These are phyloP conservation scores for Furcasterigmium sp. DNA, from an alignment of 2,329 filamentous ascomycete species.

Conservation along the genomic window DNA sequence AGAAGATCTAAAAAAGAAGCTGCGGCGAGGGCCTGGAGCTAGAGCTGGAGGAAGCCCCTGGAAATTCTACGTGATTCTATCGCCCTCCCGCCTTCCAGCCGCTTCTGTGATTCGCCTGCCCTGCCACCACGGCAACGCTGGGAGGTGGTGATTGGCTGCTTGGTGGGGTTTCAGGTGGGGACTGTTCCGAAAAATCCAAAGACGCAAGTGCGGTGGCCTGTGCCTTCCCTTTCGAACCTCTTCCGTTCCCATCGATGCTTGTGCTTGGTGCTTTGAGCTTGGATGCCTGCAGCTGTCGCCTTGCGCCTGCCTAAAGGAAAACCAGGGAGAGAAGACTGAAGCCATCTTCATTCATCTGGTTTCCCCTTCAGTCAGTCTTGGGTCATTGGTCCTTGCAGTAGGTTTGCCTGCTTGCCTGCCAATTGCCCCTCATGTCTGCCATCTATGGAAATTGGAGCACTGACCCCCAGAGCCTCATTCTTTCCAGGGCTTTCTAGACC, in stretches of 20 bases:
- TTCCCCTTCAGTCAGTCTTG: too few relatives aligned
- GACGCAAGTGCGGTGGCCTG: neutral
- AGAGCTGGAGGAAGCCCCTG: slow-evolving; percentile 8
- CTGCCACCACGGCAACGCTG: slow-evolving; percentile 16
- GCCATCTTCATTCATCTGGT: too few relatives aligned
- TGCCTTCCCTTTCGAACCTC: neutral
- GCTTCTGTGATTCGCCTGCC: slow-evolving; percentile 15
- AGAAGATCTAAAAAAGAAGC: slow-evolving; percentile 30
- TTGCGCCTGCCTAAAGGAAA: neutral
- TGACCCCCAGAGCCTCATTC: neutral
- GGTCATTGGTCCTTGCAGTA: too few relatives aligned
- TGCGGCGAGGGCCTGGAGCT: slow-evolving; percentile 9
- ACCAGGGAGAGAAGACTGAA: too few relatives aligned
- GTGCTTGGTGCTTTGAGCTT: neutral
- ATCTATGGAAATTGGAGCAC: too few relatives aligned
- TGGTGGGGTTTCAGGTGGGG: neutral
- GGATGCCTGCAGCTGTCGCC: neutral
- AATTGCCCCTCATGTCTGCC: too few relatives aligned
- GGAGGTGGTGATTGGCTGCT: slow-evolving; percentile 12
- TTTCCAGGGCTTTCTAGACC: slow-evolving; percentile 2
- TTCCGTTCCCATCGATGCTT: too few relatives aligned
- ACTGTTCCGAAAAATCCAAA: neutral
- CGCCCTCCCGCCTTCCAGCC: slow-evolving; percentile 19
- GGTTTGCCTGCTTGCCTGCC: too few relatives aligned
- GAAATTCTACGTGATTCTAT: slow-evolving; percentile 42